These are phyloP conservation scores for Juncus inflexus DNA, from an alignment of 176 grass and related monocot genomes.

Conservation along the genomic window DNA sequence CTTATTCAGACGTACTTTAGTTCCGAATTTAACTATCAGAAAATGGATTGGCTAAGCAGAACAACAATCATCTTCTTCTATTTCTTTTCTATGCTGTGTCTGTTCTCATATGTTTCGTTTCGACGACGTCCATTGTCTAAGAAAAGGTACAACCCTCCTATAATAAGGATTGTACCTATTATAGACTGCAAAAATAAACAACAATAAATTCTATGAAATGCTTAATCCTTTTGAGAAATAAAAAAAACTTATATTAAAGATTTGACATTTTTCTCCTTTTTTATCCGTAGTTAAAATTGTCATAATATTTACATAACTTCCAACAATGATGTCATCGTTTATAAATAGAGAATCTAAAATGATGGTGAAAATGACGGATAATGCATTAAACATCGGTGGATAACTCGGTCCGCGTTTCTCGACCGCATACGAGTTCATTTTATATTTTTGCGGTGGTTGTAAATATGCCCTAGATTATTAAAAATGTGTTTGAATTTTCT, in stretches of 20 bases:
- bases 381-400: constrained; percentile 48
- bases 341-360: constrained; percentile 32
- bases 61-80: neutral
- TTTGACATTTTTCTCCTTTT: too few relatives aligned
- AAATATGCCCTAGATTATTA: constrained; percentile 34
- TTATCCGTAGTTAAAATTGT: too few relatives aligned
- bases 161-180: constrained; percentile 11
- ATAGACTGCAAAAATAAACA: constrained; percentile 12
- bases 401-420: constrained; percentile 42
- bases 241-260: too few relatives aligned
- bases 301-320: constrained; percentile 28
- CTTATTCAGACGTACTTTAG: too few relatives aligned
- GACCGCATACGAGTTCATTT: constrained; percentile 47
- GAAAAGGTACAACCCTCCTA: constrained; percentile 23
- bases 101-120: too few relatives aligned
- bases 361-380: constrained; percentile 42
- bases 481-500: neutral
- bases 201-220: neutral
- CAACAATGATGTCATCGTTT: constrained; percentile 33
- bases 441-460: constrained; percentile 39
- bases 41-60: too few relatives aligned
- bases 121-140: neutral
- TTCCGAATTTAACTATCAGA: too few relatives aligned
- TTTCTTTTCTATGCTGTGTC: too few relatives aligned
- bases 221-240: neutral